Evolutionary conservation across 495 filamentous ascomycete genomes (phyloP).

Genomic region (Aspergillus kassunensis): DNA sequence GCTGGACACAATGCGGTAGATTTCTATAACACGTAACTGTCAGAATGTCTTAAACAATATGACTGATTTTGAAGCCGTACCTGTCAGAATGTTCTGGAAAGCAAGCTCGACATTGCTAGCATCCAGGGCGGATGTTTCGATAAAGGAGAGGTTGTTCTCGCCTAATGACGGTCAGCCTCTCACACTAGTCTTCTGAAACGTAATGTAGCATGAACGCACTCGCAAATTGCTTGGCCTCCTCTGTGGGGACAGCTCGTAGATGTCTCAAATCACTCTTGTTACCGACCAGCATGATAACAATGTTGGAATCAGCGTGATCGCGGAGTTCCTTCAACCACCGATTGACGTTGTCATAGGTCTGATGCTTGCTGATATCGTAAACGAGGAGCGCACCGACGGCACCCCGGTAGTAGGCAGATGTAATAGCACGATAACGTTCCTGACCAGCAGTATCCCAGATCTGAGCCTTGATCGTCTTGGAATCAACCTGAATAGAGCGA

Average conservation of each 20-base stretch:
- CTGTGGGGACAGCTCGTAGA: conserved; percentile 93
- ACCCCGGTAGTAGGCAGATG: conserved; percentile 96
- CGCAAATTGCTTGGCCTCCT: conserved; percentile 97
- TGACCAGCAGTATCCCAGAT: conserved; percentile 99
- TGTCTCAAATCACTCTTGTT: conserved; percentile 99
- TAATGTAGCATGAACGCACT: conserved; percentile 76
- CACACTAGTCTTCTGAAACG: too few relatives aligned
- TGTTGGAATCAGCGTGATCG: conserved; percentile 97
- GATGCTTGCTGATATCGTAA: conserved; percentile 99
- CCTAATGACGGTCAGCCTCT: conserved; percentile 45
- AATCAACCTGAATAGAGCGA: conserved; percentile 96
- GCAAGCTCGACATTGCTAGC: conserved; percentile 99
- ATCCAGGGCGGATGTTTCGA: conserved; percentile 98
- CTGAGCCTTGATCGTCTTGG: conserved; percentile 99
- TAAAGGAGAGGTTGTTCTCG: conserved; percentile 95
- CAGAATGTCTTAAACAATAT: neutral
- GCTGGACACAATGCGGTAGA: conserved; percentile 98
- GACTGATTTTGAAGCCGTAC: conserved; percentile 45
- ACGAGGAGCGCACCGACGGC: conserved; percentile 96
- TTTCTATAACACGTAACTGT: conserved; percentile 58
- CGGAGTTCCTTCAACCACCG: conserved; percentile 98
- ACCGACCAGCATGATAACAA: conserved; percentile 99
- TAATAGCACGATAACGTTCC: conserved; percentile 98
- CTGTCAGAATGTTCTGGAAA: conserved; percentile 99
- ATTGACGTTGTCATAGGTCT: conserved; percentile 98